phyloP scores from a whole-genome alignment of 2,329 filamentous ascomycete species.

The Fusarium subglutinans region DNA sequence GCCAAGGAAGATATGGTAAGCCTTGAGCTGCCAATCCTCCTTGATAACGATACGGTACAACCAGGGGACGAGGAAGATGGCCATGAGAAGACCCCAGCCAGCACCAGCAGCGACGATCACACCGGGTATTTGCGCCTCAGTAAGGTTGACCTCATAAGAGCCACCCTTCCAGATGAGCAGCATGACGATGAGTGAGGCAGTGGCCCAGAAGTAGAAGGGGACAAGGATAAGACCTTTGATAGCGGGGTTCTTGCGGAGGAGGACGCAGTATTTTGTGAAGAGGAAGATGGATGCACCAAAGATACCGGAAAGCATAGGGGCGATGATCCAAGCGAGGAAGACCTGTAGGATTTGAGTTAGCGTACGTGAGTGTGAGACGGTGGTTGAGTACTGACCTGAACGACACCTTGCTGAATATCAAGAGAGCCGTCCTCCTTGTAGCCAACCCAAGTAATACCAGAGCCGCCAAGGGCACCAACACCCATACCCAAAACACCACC shows the following conservation, averaged over 20 bases:
- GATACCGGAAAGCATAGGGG: slow-evolving; percentile 62
- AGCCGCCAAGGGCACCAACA: slow-evolving; percentile 61
- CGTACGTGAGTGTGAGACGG: background rate
- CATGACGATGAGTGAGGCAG: slow-evolving; percentile 64
- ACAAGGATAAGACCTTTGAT: slow-evolving; percentile 62
- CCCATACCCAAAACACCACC: slow-evolving; percentile 69
- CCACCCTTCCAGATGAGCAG: slow-evolving; percentile 68
- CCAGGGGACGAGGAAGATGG: slow-evolving; percentile 67
- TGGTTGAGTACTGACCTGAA: slow-evolving; percentile 49
- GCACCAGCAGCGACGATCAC: slow-evolving; percentile 64
- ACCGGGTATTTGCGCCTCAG: slow-evolving; percentile 58
- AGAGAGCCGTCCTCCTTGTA: slow-evolving; percentile 50
- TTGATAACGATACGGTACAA: slow-evolving; percentile 66
- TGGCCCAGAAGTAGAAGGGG: slow-evolving; percentile 66
- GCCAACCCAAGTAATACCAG: slow-evolving; percentile 63
- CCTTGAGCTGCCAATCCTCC: slow-evolving; percentile 68
- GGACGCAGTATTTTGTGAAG: slow-evolving; percentile 65
- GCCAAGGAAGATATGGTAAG: slow-evolving; percentile 63
- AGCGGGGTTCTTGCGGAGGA: slow-evolving; percentile 62
- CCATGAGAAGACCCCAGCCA: slow-evolving; percentile 59
- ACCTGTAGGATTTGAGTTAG: slow-evolving; percentile 55
- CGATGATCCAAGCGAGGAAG: slow-evolving; percentile 69
- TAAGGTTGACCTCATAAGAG: slow-evolving; percentile 57
- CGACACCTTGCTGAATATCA: slow-evolving; percentile 60
- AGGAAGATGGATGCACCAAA: slow-evolving; percentile 66